Evolutionary conservation across 805 yeast genomes (phyloP).

Genomic region (Lachancea nothofagi): DNA sequence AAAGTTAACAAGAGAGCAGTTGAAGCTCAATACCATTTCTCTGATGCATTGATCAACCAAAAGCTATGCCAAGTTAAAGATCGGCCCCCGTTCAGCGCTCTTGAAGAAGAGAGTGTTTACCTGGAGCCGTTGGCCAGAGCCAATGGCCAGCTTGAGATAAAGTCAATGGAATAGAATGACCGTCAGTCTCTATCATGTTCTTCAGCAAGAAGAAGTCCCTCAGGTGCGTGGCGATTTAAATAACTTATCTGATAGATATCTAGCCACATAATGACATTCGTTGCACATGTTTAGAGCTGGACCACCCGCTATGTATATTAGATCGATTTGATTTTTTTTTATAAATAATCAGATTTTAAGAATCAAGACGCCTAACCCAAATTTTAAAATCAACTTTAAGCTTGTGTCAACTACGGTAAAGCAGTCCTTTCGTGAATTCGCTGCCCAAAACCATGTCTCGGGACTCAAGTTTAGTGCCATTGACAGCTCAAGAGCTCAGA

Average conservation of each 20-base stretch:
- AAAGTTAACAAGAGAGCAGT: slow-evolving; percentile 73
- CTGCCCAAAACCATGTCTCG: not conserved
- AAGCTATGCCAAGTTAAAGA: slow-evolving; percentile 81
- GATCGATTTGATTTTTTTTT: too few species aligned
- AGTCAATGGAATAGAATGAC: too few species aligned
- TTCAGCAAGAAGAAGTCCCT: too few species aligned
- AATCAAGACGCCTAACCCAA: not conserved
- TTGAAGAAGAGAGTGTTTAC: slow-evolving; percentile 76
- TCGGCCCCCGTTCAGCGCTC: slow-evolving; percentile 76
- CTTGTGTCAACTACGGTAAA: not conserved
- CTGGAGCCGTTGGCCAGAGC: slow-evolving; percentile 86
- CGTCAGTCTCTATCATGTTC: too few species aligned
- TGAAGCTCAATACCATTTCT: slow-evolving; percentile 83
- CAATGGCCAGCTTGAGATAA: slow-evolving; percentile 16
- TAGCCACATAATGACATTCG: too few species aligned
- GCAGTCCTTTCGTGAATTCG: not conserved
- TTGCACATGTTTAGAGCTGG: too few species aligned
- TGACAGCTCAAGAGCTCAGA: slow-evolving; percentile 22
- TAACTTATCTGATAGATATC: slow-evolving; percentile 4
- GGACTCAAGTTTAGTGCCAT: slow-evolving; percentile 27
- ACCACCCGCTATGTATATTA: too few species aligned
- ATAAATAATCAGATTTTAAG: too few species aligned
- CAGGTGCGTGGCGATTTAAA: too few species aligned
- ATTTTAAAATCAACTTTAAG: not conserved
- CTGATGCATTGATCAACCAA: slow-evolving; percentile 79